Base-by-base conservation (phyloP, 1,284 basidiomycete species). In the Papiliotrema laurentii region DNA sequence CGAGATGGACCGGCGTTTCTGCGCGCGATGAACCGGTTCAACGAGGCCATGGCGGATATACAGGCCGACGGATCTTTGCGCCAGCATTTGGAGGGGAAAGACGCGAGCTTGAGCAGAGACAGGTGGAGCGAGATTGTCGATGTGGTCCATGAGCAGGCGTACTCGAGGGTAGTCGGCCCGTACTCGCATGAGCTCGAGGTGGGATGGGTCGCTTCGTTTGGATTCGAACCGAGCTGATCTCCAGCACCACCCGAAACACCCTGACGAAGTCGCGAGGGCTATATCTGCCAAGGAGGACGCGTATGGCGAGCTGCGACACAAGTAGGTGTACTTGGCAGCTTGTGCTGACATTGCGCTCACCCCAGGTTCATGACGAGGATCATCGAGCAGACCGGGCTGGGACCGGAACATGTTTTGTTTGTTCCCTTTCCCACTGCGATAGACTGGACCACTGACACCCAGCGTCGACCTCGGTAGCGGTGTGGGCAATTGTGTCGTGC, bases 391-490 rank as follows among this genome's bases (percentile, higher is more conserved):
- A 71, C 71, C 2, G 54, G 58, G 4, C 61, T 74, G 2, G 61
- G 61, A 0, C 59, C 68, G 0, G 58, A 68, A 13, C 66, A 64
- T 9, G 61, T 66, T 16, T 74, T 74, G 66, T 67, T 40, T 58
- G 64, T 58, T 11, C 33, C 18, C 31, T 24, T 16, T 2, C 40
- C 16, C 75, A 76, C 51, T 63, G 74, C 50, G 67, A 68, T 21
- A 67, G 75, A 51, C 66, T 75, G 33, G 64, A 70, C 2, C 58
- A 68, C 19, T 38, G 34, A 41, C 16, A 43, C 5, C 14, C 52
- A 69, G 67, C 34, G 71, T 81, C 22, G 80, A 81, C 58, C 71
- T 81, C 13, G 80, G 80, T 0, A 76, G 74, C 2, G 80, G 80
- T 1, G 79, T 81, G 0, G 78, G 78, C 25, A 81, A 81, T 54